Base-by-base conservation (phyloP, 1,139 yeast genomes). In the Kodamaea ohmeri region DNA sequence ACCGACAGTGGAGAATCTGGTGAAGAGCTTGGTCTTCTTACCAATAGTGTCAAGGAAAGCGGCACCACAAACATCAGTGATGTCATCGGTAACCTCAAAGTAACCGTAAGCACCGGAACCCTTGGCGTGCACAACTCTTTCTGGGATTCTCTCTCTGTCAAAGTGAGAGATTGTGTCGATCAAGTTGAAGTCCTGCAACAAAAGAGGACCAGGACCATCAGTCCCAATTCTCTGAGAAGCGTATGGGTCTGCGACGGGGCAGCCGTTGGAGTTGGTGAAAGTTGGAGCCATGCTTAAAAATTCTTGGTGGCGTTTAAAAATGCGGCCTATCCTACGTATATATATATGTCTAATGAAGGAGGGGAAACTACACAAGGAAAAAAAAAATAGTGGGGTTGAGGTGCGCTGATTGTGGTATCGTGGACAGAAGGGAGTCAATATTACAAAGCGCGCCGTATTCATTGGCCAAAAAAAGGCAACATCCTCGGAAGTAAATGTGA, bases 51-150 rank as follows among this genome's bases (percentile, higher is more conserved):
- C 80, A 51, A 85, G 74, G 60, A 87, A 84, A 41, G 79, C 78
- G 36, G 95, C 82, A 45, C 71, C 68, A 52, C 85, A 77, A 43
- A 87, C 56, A 60, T 87, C 95, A 34, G 84, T 67, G 55, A 87
- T 77, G 50, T 86, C 92, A 57, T 87, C 90, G 25, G 95, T 86
- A 47, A 81, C 83, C 62, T 82, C 92, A 53, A 86, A 86, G 44
- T 67, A 75, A 53, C 94, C 92, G 57, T 73, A 81, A 36, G 94
- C 94, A 51, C 95, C 95, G 31, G 88, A 84, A 48, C 95, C 95
- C 63, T 85, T 85, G 45, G 95, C 95, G 58, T 86, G 95, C 36
- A 86, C 95, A 39, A 86, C 94, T 62, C 95, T 78, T 66, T 86
- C 95, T 29, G 95, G 95, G 45, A 86, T 80, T 61, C 95, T 75